Conservation (phyloP, 345 rosid genomes). For the Euphorbia tirucalli region DNA sequence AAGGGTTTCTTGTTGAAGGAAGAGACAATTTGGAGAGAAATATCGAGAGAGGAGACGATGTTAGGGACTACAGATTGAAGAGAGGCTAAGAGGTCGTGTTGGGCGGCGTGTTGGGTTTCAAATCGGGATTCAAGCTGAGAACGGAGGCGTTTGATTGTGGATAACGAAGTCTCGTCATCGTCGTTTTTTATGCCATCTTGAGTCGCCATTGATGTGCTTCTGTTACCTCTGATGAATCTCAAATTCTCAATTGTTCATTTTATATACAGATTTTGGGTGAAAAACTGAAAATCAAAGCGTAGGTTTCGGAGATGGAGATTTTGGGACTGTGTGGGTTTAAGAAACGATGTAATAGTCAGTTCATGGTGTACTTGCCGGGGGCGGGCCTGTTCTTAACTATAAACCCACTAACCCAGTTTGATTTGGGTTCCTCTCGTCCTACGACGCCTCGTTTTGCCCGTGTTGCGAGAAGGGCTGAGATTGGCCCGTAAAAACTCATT, state of each 20-base stretch:
- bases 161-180: conserved; percentile 13
- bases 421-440: no score
- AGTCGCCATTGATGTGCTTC: conserved; percentile 37
- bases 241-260: neutral
- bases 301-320: neutral
- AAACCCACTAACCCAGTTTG: no score
- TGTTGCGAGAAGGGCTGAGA: no score
- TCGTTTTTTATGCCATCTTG: no score
- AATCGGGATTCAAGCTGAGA: conserved; percentile 70
- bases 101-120: conserved; percentile 53
- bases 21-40: conserved; percentile 68
- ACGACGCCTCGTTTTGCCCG: no score
- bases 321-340: conserved; percentile 5
- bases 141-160: conserved; percentile 56
- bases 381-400: no score
- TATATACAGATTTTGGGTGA: neutral
- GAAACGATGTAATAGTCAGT: no score
- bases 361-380: no score
- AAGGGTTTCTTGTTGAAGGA: conserved; percentile 67
- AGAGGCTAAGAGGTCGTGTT: conserved; percentile 63
- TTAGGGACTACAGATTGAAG: conserved; percentile 62
- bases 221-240: neutral
- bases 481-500: no score
- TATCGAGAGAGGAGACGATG: conserved; percentile 70
- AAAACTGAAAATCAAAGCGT: neutral